Conservation (phyloP, 208 protist species). For the Acanthamoeba lugdunensis region DNA sequence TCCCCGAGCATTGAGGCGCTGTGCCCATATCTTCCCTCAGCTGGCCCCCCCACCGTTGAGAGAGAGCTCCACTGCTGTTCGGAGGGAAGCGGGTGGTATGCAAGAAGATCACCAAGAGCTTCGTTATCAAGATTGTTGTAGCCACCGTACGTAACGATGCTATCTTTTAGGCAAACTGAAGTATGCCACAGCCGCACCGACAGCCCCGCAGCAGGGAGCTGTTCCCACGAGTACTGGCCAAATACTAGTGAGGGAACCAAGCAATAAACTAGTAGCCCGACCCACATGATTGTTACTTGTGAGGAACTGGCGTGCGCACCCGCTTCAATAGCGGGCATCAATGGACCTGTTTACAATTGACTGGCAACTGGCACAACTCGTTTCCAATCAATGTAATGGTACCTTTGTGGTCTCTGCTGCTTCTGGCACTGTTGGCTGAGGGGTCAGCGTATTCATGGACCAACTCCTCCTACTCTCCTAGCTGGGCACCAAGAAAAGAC, state of each 20-base stretch:
- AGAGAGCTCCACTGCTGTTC: not conserved
- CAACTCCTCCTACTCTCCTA: not conserved
- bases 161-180: not conserved
- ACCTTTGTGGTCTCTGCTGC: not conserved
- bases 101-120: not conserved
- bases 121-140: not conserved
- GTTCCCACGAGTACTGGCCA: not conserved
- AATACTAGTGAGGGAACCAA: too few relatives aligned
- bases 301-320: too few relatives aligned
- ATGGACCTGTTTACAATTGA: too few relatives aligned
- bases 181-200: not conserved
- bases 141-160: not conserved
- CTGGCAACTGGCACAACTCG: too few relatives aligned
- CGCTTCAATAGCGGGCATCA: too few relatives aligned
- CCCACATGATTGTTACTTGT: too few relatives aligned
- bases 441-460: not conserved
- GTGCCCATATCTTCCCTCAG: not conserved
- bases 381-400: too few relatives aligned
- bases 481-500: not conserved
- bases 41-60: not conserved
- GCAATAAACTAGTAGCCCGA: too few relatives aligned
- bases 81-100: not conserved
- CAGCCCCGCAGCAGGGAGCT: not conserved
- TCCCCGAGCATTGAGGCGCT: not conserved
- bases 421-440: not conserved